phyloP scores from a whole-genome alignment of 495 filamentous ascomycete genomes.

The Neurospora pannonica region DNA sequence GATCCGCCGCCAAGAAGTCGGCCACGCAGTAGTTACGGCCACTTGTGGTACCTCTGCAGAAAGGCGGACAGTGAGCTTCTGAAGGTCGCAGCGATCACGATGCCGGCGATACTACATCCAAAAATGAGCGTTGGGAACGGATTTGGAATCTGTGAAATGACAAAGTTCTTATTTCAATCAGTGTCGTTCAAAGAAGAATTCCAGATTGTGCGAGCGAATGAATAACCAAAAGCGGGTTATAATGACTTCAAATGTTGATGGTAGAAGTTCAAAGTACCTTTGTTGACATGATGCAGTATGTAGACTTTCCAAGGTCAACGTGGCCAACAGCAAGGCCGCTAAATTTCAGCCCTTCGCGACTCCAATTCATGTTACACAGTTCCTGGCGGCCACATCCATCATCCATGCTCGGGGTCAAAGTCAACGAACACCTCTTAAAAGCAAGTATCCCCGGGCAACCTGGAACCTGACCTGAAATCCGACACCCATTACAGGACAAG shows the following conservation, averaged over 20 bases:
- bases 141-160: neutral
- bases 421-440: neutral
- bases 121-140: neutral
- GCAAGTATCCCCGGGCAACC: neutral
- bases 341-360: neutral
- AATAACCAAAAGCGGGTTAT: neutral
- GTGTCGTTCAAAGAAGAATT: neutral
- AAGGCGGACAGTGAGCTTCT: neutral
- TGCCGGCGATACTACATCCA: neutral
- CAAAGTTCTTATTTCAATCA: neutral
- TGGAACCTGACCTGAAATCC: neutral
- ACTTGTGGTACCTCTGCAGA: neutral
- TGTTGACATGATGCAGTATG: neutral
- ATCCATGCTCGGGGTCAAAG: neutral
- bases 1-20: slow-evolving; percentile 12
- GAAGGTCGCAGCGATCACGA: neutral
- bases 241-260: neutral
- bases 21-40: slow-evolving; percentile 5
- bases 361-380: neutral
- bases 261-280: neutral
- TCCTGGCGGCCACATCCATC: neutral
- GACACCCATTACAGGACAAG: neutral
- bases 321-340: neutral
- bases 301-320: neutral
- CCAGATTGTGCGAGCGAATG: neutral